Base-by-base conservation (phyloP, 345 rosid genomes). In the Hibiscus trionum region DNA sequence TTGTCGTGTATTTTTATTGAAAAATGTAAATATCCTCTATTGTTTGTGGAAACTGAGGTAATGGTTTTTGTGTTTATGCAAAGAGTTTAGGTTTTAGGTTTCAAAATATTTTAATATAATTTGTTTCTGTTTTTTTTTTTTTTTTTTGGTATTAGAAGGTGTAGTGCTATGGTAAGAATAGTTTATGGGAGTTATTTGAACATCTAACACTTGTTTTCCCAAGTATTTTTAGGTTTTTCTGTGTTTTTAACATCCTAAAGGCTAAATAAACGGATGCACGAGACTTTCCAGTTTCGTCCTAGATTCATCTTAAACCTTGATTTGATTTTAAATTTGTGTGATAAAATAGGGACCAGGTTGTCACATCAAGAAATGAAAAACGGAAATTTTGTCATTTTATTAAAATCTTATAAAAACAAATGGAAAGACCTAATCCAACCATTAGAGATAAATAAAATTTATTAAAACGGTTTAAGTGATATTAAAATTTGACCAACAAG, bases 401-500 rank as follows among this genome's bases (percentile, higher is more conserved):
- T 37, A 1, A 11, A 15, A 62, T 31, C 35, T 31, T 31, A 31
- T 31, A 31, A 31, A 31, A 8, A 56, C 19, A 46, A 3, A 1
- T 35, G 49, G 69, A 65, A 37, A 53, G 19, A 53, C 24, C 21
- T 53, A 53, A 26, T 52, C 60, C 72, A 31, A 69, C 27, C 72
- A 44, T 35, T 66, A 26, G 56, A 7, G 65, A 63, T n/a, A 37
- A 29, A 29, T 26, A 61, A 31, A 29, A 8, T 29, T 37, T 37
- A 31, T 37, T 9, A 37, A 61, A 6, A 37, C 8, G 42, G 42
- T 6, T 37, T 21, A 21, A 21, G 24, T 21, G 21, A 21, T 21
- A 21, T 21, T 21, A 21, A 21, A 21, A 21, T 21, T 21, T 21
- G 0, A 21, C 24, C 24, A 21, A 21, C 24, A 21, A 21, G 1